These are phyloP conservation scores for Vachellia pachyceras DNA, from an alignment of 306 rosid genomes.

Conservation along the genomic window DNA sequence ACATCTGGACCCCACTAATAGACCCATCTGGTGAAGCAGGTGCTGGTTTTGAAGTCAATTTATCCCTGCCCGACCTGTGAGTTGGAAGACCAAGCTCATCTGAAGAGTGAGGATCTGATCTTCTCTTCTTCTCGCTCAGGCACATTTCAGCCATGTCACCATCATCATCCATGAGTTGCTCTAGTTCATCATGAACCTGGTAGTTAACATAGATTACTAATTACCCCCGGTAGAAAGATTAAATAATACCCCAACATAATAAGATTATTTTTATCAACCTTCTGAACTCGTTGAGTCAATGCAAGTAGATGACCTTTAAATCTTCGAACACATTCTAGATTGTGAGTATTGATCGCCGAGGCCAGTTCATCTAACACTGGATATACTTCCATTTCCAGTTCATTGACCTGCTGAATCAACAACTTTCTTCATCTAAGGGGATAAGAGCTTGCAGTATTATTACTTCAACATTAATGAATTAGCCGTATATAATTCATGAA, in stretches of 20 bases:
- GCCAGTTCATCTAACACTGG: slow-evolving; percentile 90
- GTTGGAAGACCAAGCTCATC: slow-evolving; percentile 53
- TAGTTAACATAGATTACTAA: slow-evolving; percentile 33
- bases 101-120: slow-evolving; percentile 50
- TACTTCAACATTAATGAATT: slow-evolving; percentile 28
- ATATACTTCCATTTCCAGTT: slow-evolving; percentile 76
- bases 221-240: slow-evolving; percentile 21
- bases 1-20: slow-evolving; percentile 54
- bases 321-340: slow-evolving; percentile 89
- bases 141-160: slow-evolving; percentile 99
- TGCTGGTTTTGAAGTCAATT: slow-evolving; percentile 63
- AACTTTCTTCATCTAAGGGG: slow-evolving; percentile 35
- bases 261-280: slow-evolving; percentile 53
- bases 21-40: slow-evolving; percentile 77
- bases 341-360: slow-evolving; percentile 72
- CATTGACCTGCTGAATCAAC: slow-evolving; percentile 65
- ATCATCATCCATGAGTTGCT: slow-evolving; percentile 99
- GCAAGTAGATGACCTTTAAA: slow-evolving; percentile 95
- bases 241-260: slow-evolving; percentile 27
- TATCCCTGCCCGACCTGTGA: slow-evolving; percentile 33
- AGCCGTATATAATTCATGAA: not conserved
- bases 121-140: slow-evolving; percentile 85
- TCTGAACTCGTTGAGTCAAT: slow-evolving; percentile 91
- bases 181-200: slow-evolving; percentile 97
- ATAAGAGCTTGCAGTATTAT: slow-evolving; percentile 32